Percentiles rank a stretch among this genome's conserved stretches.
Conservation (phyloP, 176 grass and related monocot genomes). For the Oryza longistaminata region DNA sequence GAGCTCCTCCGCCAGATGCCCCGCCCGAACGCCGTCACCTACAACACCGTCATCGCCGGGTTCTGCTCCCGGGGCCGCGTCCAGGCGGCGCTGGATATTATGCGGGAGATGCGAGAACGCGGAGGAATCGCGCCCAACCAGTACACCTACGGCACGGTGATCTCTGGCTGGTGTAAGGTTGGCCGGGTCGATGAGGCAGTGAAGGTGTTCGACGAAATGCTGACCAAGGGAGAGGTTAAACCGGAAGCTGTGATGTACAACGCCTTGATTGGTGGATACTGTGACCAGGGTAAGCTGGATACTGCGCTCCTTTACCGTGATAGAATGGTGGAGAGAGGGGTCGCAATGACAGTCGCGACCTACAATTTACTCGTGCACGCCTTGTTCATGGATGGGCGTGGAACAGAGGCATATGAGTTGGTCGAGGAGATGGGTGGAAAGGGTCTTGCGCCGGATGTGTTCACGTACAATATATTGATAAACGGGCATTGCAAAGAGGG, state of each 20-base stretch:
- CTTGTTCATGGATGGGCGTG: slow-evolving; percentile 50
- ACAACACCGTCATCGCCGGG: slow-evolving; percentile 53
- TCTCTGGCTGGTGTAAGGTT: slow-evolving; percentile 44
- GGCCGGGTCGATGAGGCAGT: slow-evolving; percentile 40
- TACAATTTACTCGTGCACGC: slow-evolving; percentile 51
- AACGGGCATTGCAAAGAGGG: slow-evolving; percentile 73
- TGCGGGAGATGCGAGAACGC: slow-evolving; percentile 37
- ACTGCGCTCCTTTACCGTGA: slow-evolving; percentile 27
- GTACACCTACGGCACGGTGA: slow-evolving; percentile 49
- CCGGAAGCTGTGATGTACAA: slow-evolving; percentile 50
- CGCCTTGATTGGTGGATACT: slow-evolving; percentile 41
- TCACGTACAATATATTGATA: slow-evolving; percentile 77
- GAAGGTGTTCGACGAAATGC: slow-evolving; percentile 62
- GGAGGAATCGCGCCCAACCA: slow-evolving; percentile 36
- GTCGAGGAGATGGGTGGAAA: slow-evolving; percentile 56
- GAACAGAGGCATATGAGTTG: slow-evolving; percentile 29
- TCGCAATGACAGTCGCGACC: slow-evolving; percentile 30
- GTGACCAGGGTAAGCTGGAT: slow-evolving; percentile 30
- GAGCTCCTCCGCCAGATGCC: slow-evolving; percentile 51
- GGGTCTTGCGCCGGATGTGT: slow-evolving; percentile 47
- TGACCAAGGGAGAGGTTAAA: slow-evolving; percentile 11
- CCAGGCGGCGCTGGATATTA: slow-evolving; percentile 38
- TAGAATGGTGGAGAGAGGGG: slow-evolving; percentile 45
- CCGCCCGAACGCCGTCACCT: slow-evolving; percentile 50
- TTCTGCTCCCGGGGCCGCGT: slow-evolving; percentile 44